Conservation (phyloP, 306 rosid species). For the Cicer arietinum region DNA sequence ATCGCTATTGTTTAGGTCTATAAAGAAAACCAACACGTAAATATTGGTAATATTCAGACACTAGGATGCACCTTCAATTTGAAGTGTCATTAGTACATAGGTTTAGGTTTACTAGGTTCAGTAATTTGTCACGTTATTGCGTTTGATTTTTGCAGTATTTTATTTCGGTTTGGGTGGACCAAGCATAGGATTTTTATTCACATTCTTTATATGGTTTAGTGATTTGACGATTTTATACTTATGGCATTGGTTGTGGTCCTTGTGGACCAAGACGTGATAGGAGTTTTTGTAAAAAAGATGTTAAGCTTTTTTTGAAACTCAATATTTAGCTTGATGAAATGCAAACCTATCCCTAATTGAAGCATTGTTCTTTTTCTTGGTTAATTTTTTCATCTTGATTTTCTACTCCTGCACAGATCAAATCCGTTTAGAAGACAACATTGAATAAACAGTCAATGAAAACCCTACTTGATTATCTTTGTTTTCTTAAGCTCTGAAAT, state of each 20-base stretch:
- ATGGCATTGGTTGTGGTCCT: neutral
- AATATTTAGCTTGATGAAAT: neutral
- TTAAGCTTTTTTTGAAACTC: neutral
- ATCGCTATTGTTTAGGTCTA: neutral
- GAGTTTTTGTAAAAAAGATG: neutral
- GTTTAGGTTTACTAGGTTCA: neutral
- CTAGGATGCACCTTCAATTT: too few species aligned
- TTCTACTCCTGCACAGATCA: conserved; percentile 3
- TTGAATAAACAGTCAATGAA: neutral
- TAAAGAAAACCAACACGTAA: too few species aligned
- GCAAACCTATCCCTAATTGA: neutral
- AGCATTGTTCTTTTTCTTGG: neutral
- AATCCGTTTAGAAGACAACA: conserved; percentile 8
- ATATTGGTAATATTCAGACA: too few species aligned
- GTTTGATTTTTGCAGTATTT: neutral
- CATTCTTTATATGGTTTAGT: neutral
- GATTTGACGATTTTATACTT: neutral
- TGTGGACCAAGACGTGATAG: neutral
- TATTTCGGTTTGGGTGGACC: neutral
- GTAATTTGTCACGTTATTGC: neutral
- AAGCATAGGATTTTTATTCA: neutral
- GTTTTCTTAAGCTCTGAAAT: neutral
- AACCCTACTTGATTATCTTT: neutral
- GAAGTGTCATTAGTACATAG: too few species aligned
- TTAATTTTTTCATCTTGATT: neutral